Base-by-base conservation (phyloP, 768 basidiomycete genomes). In the Phanerochaete carnosa region DNA sequence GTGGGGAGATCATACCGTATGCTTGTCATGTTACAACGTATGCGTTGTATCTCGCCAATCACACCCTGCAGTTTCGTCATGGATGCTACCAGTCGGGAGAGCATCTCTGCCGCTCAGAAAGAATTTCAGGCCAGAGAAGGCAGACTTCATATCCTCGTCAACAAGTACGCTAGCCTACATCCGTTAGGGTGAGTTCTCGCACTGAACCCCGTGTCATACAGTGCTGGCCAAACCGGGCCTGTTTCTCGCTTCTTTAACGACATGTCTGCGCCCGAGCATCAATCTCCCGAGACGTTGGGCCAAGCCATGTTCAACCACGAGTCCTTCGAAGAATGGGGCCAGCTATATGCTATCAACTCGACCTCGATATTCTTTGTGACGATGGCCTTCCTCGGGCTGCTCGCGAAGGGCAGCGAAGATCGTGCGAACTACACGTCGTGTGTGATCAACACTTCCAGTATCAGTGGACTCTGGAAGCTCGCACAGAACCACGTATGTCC, bases 331-430 rank as follows among this genome's bases (percentile, higher is more conserved):
- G 76, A 73, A 43, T 93, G 91, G 91, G 71, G 76, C 0, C 72
- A 82, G 39, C 71, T 90, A 16, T 92, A 84, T 68, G 70, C 74
- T 13, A 77, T 89, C 72, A 92, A 93, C 74, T 82, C 87, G 0
- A 85, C 87, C 68, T 86, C 92, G n/a, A 75, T 87, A 56, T 92
- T 84, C 75, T 93, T 92, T 69, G 81, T 86, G 61, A 89, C 89
- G 0, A 84, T 82, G 7, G 91, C 89, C 0, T 92, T 92, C 73
- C 73, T 92, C 47, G 90, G 87, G 4, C 76, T 93, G 45, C 81
- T 93, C 47, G 86, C 85, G 57, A 88, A 85, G 65, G 91, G 89
- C 30, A 83, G 87, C 25, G 77, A 82, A 65, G 88, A 89, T 61
- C 70, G 71, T 32, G 73, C 77, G 8, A 80, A 78, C 3, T 87